Evolutionary conservation across 768 basidiomycete genomes (phyloP), one percentile per base, ranked within the genome.

Genomic region (Tylopilus plumbeoviolaceoides): DNA sequence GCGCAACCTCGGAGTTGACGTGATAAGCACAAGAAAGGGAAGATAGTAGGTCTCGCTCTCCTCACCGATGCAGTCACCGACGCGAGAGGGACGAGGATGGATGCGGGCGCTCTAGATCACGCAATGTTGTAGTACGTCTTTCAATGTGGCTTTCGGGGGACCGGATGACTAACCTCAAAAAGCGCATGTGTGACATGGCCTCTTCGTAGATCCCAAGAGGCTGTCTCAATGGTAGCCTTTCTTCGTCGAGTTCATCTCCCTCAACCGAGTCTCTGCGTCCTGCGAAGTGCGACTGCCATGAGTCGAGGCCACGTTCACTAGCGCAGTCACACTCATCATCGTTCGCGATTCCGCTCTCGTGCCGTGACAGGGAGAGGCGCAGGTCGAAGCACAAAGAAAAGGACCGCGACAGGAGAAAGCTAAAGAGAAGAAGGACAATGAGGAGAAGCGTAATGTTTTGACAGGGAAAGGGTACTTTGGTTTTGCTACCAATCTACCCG

Each of bases 401-500:
- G 48, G 64, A 63, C 3, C 71, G 59, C 51, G 70, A 71, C 28
- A 72, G 63, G 61, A 75, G 69, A 55, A 74, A 64, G 56, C 72
- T 7, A 70, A 65, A 33, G 64, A 65, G 28, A 70, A 54, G 52
- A 70, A 28, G 27, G 27, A 72, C 36, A 70, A 72, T 51, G 76
- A 78, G 15, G 80, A 80, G 51, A 69, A 75, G 42, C 70, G 81
- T 18, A 84, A 82, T 57, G 70, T 81, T 28, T 58, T 84, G 54
- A 85, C 83, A 4, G 83, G 82, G 0, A 83, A 61, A 84, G 81
- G 79, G 82, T 79, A 25, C 48, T 51, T 7, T 12, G 3, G 30
- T n/a, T 11, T n/a, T 8, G 1, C 10, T 3, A 15, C 5, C 15
- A 0, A 20, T 12, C n/a, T 8, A 4, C 15, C 4, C 36, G 53